Percentiles rank a stretch among this genome's conserved stretches.
phyloP scores from a whole-genome alignment of 2,329 filamentous ascomycete species.

The Metarhizium anisopliae region DNA sequence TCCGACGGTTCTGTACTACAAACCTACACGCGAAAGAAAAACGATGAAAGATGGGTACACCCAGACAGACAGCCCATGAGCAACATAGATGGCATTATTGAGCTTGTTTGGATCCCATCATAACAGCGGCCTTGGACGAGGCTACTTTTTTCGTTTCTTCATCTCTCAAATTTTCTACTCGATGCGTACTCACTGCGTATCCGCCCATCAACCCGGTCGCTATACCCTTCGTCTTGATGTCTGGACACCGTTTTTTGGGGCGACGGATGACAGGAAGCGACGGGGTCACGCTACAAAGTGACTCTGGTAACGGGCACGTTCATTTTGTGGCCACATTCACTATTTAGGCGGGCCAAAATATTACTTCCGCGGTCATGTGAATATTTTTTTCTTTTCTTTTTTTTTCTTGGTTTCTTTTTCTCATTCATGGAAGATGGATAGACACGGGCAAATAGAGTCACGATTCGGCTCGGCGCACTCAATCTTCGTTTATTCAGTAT shows the following conservation, averaged over 20 bases:
- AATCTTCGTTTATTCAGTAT: not conserved
- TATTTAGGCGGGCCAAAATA: too few relatives aligned
- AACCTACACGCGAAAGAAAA: constrained; percentile 41
- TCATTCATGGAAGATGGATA: not conserved
- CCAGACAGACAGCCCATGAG: constrained; percentile 38
- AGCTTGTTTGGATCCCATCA: constrained; percentile 47
- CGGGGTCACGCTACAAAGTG: too few relatives aligned
- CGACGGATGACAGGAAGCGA: too few relatives aligned
- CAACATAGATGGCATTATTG: constrained; percentile 44
- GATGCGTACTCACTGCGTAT: not conserved
- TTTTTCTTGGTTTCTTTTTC: not conserved
- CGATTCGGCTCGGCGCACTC: constrained; percentile 2
- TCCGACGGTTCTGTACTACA: constrained; percentile 43
- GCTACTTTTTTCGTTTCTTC: not conserved
- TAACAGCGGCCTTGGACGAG: constrained; percentile 1
- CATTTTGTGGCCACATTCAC: too few relatives aligned
- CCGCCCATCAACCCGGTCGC: not conserved
- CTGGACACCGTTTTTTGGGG: too few relatives aligned
- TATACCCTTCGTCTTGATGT: not conserved
- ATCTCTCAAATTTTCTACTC: not conserved
- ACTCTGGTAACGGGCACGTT: too few relatives aligned
- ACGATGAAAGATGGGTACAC: constrained; percentile 45
- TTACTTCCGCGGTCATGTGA: not conserved
- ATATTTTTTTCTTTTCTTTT: not conserved
- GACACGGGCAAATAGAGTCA: not conserved